Base-by-base conservation (phyloP, 768 basidiomycete species). In the Serendipita vermifera region DNA sequence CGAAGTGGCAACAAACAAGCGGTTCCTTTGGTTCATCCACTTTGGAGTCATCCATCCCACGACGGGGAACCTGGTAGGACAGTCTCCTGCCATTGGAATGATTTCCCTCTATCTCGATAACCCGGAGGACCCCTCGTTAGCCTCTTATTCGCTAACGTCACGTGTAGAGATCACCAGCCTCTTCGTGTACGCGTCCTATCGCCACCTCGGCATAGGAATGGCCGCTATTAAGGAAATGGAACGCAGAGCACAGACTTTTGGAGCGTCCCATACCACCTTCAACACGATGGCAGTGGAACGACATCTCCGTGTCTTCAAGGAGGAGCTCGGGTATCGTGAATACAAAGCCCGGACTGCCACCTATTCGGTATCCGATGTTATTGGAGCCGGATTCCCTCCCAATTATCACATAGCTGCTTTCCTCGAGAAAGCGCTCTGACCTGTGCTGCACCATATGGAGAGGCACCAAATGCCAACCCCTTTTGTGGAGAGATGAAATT, bases 141-240 rank as follows among this genome's bases (percentile, higher is more conserved):
- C 46, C 11, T 51, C 20, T 7, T 51, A 22, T 26, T 51, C 46
- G 9, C 7, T 29, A n/a, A 51, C 46, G 9, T 51, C 46, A 20
- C 17, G 46, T 26, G 46, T 51, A 5, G 46, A 51, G 22, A 51
- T 51, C 11, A 51, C 46, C 46, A 51, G 46, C n/a, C 46, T 51
- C n/a, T 51, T 51, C 3, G 46, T 51, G 22, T 51, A 51, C n/a
- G 46, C 46, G 9, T 51, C 46, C 2, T 51, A 51, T 31, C 5
- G 46, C 1, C 46, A 51, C 31, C 46, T 51, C 1, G 46, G 46
- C 22, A 31, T 51, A 2, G 46, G 75, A n/a, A 59, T 68, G 56
- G 68, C 68, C n/a, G 68, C 81, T 36, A 76, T 82, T 38, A 66
- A 69, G 14, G 83, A 85, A 62, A 77, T 85, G 38, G 77, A 80